phyloP scores from a whole-genome alignment of 805 yeast genomes.

The Metschnikowia gruessii region DNA sequence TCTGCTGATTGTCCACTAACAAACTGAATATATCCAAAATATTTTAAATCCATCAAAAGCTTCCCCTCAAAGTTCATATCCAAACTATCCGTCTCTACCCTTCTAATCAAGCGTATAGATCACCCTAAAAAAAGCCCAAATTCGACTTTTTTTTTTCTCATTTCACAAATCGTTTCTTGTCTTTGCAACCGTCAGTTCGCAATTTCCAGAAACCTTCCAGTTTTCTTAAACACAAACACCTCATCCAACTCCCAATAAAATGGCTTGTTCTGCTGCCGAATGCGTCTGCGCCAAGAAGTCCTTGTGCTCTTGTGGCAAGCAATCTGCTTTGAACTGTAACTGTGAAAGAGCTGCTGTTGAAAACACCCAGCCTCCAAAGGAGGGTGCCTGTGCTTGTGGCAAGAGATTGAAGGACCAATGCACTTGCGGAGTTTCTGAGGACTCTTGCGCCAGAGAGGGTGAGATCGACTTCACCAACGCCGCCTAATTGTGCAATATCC shows the following conservation, averaged over 20 bases:
- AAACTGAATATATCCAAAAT: not conserved
- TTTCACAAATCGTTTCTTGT: not conserved
- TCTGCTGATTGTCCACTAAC: not conserved
- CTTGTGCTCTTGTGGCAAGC: conserved; percentile 61
- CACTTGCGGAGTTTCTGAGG: conserved; percentile 50
- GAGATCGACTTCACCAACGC: conserved; percentile 52
- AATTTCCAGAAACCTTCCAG: not conserved
- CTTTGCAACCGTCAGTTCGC: conserved; percentile 3
- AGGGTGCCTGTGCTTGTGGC: conserved; percentile 57
- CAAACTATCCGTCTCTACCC: not conserved
- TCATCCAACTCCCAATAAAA: not conserved
- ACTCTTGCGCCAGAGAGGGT: conserved; percentile 49
- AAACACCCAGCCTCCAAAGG: conserved; percentile 44
- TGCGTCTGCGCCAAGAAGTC: conserved; percentile 62
- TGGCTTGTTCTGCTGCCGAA: conserved; percentile 35
- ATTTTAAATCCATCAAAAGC: too few relatives aligned
- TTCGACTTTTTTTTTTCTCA: not conserved
- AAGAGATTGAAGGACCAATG: conserved; percentile 51
- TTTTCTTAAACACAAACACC: not conserved
- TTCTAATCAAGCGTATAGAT: not conserved
- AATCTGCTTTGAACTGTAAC: conserved; percentile 56
- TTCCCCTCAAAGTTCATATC: not conserved
- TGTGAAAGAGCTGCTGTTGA: conserved; percentile 52
- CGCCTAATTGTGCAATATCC: not conserved
- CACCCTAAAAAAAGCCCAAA: not conserved